Base-by-base conservation (phyloP, 495 filamentous ascomycete genomes). In the Trichoderma virens region DNA sequence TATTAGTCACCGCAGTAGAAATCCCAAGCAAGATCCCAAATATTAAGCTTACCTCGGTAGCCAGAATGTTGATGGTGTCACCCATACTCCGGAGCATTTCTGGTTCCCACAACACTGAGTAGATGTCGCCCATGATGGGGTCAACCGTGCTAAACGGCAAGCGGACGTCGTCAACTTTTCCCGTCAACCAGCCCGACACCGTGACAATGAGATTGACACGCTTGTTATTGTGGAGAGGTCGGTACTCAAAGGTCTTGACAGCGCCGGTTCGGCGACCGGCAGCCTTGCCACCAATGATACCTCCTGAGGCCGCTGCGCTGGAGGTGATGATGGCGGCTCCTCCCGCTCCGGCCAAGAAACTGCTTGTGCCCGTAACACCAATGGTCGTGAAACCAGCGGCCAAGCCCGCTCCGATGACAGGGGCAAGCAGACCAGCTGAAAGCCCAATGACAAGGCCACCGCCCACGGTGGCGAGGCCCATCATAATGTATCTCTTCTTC, bases 81-180 rank as follows among this genome's bases (percentile, higher is more conserved):
- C 94, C 94, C 90, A 97, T 98, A 71, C 89, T 94, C 59, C 84
- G 88, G 67, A 99, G 82, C 93, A 99, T 96, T 68, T 99, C 94
- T 4, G 94, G 95, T 74, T 99, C 94, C 95, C 95, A 99, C 62
- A 93, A 80, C 9, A 99, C 87, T 0, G 95, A 98, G 76, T 98
- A 99, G 25, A 99, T 84, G 77, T 99, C 94, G 35, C 94, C 94
- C 94, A 99, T 98, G 65, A 97, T 85, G 0, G 94, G 92, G 74
- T 98, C 93, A 3, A 99, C 88, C 2, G 94, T 99, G 76, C 91
- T 96, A 74, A 86, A 99, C 16, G 94, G 94, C 65, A 99, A 73
- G 64, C 94, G 89, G 43, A 98, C 92, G 74, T 99, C 94, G 74
- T 99, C 94, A 43, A 95, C 86, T 72, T 95, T 97, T 64, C 94